Evolutionary conservation across 768 basidiomycete genomes (phyloP), one percentile per base, ranked within the genome.

Genomic region (Hebeloma cylindrosporum): DNA sequence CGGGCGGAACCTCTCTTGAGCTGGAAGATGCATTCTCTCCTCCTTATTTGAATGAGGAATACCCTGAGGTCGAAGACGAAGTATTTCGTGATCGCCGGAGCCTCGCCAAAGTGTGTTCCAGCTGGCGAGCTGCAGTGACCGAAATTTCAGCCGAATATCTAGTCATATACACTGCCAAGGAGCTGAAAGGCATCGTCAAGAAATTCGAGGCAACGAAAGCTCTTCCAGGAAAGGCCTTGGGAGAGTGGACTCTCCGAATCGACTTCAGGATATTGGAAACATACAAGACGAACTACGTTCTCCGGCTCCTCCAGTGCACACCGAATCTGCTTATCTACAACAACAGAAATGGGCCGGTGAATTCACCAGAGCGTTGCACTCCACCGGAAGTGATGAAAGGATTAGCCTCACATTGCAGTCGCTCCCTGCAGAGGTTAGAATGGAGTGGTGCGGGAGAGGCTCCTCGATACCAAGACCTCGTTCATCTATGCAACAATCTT

Each of bases 281-380:
- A 9, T 66, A 59, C n/a, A 54, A 52, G 7, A 39, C 56, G 0
- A 39, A 51, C 26, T 48, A 59, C 34, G 59, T 73, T 16, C 55
- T 64, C 8, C 68, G 73, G 7, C 57, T 77, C 13, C 48, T 77
- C 25, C 58, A 55, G 10, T 66, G 64, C 43, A 72, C 71, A 0
- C 73, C 74, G 5, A 74, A 72, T 44, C 64, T 77, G 29, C 51
- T 67, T 49, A 70, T 73, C 25, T 75, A 72, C 45, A 50, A 66
- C 51, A 72, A 72, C 50, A 60, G 64, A 44, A 75, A 70, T 40
- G 63, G 62, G 0, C 47, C 43, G 23, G 49, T 47, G 31, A 25
- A 14, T 37, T 14, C 25, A 32, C 59, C 43, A 37, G 57, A 50
- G 35, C 51, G 36, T 14, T 54, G 58, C 33, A 68, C 66, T 0